Conservation (phyloP, 306 rosid genomes). For the Corylus avellana region DNA sequence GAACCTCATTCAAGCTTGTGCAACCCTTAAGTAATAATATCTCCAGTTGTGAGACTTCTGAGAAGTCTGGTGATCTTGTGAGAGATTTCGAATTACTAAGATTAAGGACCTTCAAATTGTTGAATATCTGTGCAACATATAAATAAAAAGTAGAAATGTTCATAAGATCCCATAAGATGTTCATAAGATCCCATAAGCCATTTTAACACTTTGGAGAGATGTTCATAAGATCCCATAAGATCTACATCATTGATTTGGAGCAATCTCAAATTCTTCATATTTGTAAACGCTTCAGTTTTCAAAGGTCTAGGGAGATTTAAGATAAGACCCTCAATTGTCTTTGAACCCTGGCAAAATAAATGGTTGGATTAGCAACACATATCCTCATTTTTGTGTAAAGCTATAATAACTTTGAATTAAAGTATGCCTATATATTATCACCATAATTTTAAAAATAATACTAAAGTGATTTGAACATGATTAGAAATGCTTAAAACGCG, state of each 20-base stretch:
- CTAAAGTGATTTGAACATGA: background rate
- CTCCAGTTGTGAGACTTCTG: background rate
- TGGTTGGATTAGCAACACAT: too few species aligned
- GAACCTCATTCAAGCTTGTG: too few species aligned
- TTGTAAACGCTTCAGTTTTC: background rate
- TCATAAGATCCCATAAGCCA: background rate
- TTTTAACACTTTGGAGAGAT: background rate
- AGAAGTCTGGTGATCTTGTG: background rate
- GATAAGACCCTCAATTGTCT: background rate
- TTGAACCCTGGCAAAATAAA: background rate
- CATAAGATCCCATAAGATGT: background rate
- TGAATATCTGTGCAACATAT: background rate
- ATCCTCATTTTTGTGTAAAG: background rate
- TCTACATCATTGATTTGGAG: background rate
- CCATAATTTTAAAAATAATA: too few species aligned
- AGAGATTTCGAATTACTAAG: background rate
- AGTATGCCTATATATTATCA: too few species aligned
- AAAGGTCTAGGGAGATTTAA: background rate
- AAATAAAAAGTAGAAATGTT: background rate
- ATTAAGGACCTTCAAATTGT: background rate
- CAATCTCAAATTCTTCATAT: background rate
- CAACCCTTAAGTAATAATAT: too few species aligned
- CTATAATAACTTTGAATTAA: background rate
- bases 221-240: background rate
- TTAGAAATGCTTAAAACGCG: background rate